phyloP scores from a whole-genome alignment of 2,329 filamentous ascomycete genomes.

The Penicillium aurantiogriseum region DNA sequence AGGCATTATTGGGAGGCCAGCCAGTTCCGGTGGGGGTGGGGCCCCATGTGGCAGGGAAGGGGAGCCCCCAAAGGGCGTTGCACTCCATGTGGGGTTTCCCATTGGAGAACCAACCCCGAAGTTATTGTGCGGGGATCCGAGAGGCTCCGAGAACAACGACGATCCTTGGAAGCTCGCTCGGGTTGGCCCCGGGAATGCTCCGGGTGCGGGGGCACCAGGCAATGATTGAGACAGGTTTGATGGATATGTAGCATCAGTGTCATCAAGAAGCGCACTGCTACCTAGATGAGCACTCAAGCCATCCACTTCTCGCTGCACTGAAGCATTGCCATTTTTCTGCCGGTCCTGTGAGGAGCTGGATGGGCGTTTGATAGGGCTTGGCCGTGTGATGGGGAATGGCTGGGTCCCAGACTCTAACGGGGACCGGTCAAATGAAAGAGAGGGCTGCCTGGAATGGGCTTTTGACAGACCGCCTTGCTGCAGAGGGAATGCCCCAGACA shows the following conservation, averaged over 20 bases:
- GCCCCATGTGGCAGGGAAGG: slow-evolving; percentile 43
- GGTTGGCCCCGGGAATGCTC: slow-evolving; percentile 42
- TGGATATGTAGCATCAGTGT: slow-evolving; percentile 68
- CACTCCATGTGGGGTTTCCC: slow-evolving; percentile 36
- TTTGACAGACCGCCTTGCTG: slow-evolving; percentile 46
- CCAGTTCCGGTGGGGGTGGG: slow-evolving; percentile 43
- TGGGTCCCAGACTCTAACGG: slow-evolving; percentile 59
- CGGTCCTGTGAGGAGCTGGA: slow-evolving; percentile 63
- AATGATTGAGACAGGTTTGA: slow-evolving; percentile 44
- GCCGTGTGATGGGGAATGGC: slow-evolving; percentile 74
- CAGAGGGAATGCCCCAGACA: slow-evolving; percentile 33
- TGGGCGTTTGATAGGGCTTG: slow-evolving; percentile 83
- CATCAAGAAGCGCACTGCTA: slow-evolving; percentile 80
- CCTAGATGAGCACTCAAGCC: slow-evolving; percentile 77
- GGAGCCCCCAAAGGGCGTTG: slow-evolving; percentile 39
- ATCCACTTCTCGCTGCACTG: slow-evolving; percentile 60
- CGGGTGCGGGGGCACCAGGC: slow-evolving; percentile 55
- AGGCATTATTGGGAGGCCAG: slow-evolving; percentile 48
- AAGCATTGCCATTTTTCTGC: slow-evolving; percentile 41
- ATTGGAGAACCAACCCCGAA: slow-evolving; percentile 34
- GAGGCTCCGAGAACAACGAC: slow-evolving; percentile 45
- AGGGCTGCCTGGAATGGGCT: slow-evolving; percentile 73
- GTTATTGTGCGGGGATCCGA: slow-evolving; percentile 36
- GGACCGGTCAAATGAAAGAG: slow-evolving; percentile 59
- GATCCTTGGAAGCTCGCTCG: slow-evolving; percentile 45